These are phyloP conservation scores for Suillus clintonianus DNA, from an alignment of 768 basidiomycete species.

Conservation along the genomic window DNA sequence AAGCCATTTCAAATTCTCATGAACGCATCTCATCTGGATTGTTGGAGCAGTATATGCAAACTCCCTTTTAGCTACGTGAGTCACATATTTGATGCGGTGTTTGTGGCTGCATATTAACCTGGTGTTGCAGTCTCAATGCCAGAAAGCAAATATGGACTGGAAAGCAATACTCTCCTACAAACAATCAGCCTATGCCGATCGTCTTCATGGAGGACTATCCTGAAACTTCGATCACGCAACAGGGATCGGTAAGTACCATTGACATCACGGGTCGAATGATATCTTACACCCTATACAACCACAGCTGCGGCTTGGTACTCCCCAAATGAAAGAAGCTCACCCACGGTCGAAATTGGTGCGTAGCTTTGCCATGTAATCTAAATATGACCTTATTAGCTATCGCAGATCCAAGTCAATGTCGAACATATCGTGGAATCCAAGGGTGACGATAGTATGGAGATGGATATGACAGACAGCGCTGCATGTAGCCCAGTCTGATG, in stretches of 20 bases:
- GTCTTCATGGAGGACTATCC: not conserved
- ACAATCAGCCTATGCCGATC: slow-evolving; percentile 7
- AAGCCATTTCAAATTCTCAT: not conserved
- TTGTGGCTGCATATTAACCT: not conserved
- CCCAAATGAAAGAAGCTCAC: not conserved
- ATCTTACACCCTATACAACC: not conserved
- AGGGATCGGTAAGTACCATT: not conserved
- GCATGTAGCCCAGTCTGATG: not conserved
- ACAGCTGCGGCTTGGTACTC: slow-evolving; percentile 9
- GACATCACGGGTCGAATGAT: not conserved
- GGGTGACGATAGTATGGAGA: slow-evolving; percentile 5
- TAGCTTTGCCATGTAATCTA: not conserved
- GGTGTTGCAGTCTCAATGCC: slow-evolving; percentile 18
- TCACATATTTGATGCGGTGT: not conserved
- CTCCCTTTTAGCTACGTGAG: slow-evolving; percentile 27
- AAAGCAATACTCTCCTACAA: not conserved
- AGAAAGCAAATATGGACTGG: slow-evolving; percentile 13
- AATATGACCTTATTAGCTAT: not conserved
- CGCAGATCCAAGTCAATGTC: slow-evolving; percentile 21
- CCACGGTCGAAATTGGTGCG: slow-evolving; percentile 11
- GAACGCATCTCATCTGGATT: not conserved
- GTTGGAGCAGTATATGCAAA: slow-evolving; percentile 23
- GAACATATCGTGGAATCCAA: slow-evolving; percentile 18
- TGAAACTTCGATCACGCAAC: not conserved
- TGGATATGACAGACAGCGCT: not conserved